Base-by-base conservation (phyloP, 768 basidiomycete species). In the Tylopilus felleus region DNA sequence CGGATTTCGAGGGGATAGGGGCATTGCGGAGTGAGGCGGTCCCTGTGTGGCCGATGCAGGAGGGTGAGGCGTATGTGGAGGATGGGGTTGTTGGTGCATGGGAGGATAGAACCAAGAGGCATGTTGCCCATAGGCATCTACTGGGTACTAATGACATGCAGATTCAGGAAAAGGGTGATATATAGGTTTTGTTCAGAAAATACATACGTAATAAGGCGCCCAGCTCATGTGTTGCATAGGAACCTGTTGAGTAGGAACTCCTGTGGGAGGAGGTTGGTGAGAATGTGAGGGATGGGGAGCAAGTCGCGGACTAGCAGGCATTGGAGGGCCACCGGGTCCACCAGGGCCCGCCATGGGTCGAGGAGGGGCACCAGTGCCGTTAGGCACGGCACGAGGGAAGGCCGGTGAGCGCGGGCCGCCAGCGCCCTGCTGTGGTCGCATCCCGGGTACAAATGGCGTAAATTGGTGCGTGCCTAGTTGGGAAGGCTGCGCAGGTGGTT, bases 1-100 rank as follows among this genome's bases (percentile, higher is more conserved):
- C 31, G 77, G 80, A 62, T 79, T 83, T 58, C 86, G 81, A 35
- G 88, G 87, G 16, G 88, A 89, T 76, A 90, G 81, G 5, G 86
- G 77, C 70, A 85, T 80, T 48, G 72, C 71, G 29, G 73, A 58
- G 60, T 82, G 77, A 45, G 76, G 77, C 25, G 75, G 77, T 28
- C 72, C 64, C 46, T 73, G 75, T 52, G 73, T 64, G n/a, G 68
- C 62, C 21, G 67, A 64, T 1, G 73, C 68, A 28, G 68, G 64
- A 23, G 66, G 71, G 23, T 72, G 57, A 63, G 77, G 74, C 7
- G 78, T 78, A 29, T 77, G 76, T 17, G 75, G 74, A 60, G 77
- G 80, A 19, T 80, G 83, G 12, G 67, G 67, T n/a, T 65, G 71
- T 51, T 67, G 73, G 10, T 73, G 74, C 57, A 71, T 70, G 21